Evolutionary conservation across 345 rosid genomes (phyloP).

Genomic region (Camelina hispida): DNA sequence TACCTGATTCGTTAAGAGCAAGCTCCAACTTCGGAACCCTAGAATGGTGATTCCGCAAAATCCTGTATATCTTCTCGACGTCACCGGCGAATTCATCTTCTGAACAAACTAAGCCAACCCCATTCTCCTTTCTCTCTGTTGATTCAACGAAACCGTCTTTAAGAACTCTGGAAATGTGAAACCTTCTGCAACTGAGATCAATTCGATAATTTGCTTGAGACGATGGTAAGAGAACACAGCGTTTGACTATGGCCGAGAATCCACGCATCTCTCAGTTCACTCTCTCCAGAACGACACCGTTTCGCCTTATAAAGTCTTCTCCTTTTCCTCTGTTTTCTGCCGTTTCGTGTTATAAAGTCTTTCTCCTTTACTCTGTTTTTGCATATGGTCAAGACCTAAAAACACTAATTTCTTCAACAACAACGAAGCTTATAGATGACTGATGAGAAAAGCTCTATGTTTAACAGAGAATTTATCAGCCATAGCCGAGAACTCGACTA

Average conservation of each 20-base stretch:
- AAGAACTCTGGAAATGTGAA: conserved; percentile 33
- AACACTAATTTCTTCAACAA: no score
- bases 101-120: conserved; percentile 54
- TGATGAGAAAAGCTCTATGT: conserved; percentile 42
- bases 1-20: conserved; percentile 76
- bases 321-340: background rate
- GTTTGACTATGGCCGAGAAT: conserved; percentile 17
- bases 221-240: conserved; percentile 24
- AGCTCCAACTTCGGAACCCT: conserved; percentile 78
- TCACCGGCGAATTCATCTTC: conserved; percentile 70
- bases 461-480: conserved; percentile 30
- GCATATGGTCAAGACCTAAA: background rate
- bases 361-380: background rate
- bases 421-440: conserved; percentile 29
- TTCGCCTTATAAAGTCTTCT: conserved; percentile 11
- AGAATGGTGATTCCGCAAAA: conserved; percentile 74
- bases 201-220: conserved; percentile 15
- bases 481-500: conserved; percentile 28
- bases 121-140: conserved; percentile 28
- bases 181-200: conserved; percentile 18
- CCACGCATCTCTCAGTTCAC: conserved; percentile 35
- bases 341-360: conserved; percentile 22
- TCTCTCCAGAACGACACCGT: conserved; percentile 20
- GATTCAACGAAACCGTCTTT: background rate
- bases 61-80: conserved; percentile 78